Percentiles rank a stretch among this genome's conserved stretches.
Conservation (phyloP, 768 basidiomycete species). For the Pleurotus pulmonarius region DNA sequence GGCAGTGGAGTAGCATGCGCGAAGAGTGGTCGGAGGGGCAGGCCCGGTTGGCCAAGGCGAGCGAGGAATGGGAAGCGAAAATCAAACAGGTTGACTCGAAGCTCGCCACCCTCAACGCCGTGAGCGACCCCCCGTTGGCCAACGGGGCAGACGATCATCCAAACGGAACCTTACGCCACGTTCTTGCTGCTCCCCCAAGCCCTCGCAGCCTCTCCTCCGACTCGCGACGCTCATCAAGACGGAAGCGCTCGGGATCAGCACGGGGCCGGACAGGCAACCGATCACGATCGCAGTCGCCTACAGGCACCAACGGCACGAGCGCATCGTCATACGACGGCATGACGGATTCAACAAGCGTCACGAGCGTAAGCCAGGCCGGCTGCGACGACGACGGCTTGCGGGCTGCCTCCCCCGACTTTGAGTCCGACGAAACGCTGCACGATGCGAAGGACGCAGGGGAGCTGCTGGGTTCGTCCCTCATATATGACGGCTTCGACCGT, state of each 20-base stretch:
- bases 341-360: slow-evolving; percentile 4
- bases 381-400: slow-evolving; percentile 1
- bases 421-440: background rate
- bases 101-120: slow-evolving; percentile 16
- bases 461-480: slow-evolving; percentile 3
- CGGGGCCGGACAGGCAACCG: slow-evolving; percentile 20
- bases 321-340: slow-evolving; percentile 6
- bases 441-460: background rate
- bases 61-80: slow-evolving; percentile 78
- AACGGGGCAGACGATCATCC: slow-evolving; percentile 4
- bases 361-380: slow-evolving; percentile 3
- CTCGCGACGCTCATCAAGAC: slow-evolving; percentile 33
- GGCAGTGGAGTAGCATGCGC: slow-evolving; percentile 71
- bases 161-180: slow-evolving; percentile 41
- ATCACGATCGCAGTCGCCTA: slow-evolving; percentile 19
- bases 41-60: slow-evolving; percentile 65
- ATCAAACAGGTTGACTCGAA: slow-evolving; percentile 33
- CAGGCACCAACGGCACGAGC: slow-evolving; percentile 12
- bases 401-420: background rate
- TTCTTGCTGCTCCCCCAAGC: slow-evolving; percentile 73
- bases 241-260: slow-evolving; percentile 34
- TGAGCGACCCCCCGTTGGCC: slow-evolving; percentile 23
- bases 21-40: slow-evolving; percentile 84
- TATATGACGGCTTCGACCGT: background rate
- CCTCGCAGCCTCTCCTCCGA: slow-evolving; percentile 70